Percentiles rank a stretch among this genome's conserved stretches.
Evolutionary conservation across 1,139 yeast genomes (phyloP).

Genomic region (Sugiyamaella sp.): DNA sequence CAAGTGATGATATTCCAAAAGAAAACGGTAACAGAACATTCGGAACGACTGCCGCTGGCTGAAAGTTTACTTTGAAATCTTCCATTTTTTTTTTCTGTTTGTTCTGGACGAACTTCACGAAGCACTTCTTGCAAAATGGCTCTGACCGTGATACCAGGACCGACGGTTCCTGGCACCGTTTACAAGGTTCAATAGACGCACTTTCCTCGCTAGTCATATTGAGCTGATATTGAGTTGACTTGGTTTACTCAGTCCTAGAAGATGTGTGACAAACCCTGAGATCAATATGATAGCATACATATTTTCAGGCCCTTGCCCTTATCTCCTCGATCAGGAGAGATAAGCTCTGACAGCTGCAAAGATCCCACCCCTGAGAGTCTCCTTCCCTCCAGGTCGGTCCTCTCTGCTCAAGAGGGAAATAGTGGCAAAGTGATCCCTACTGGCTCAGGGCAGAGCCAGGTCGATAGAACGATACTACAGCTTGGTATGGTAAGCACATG

Average conservation of each 20-base stretch:
- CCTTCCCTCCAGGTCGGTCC: no score
- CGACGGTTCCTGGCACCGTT: slow-evolving; percentile 58
- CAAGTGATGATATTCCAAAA: slow-evolving; percentile 67
- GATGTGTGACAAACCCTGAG: neutral
- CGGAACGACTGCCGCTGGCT: slow-evolving; percentile 29
- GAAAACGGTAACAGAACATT: slow-evolving; percentile 63
- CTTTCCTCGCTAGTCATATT: slow-evolving; percentile 3
- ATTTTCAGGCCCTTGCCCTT: no score
- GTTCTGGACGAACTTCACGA: slow-evolving; percentile 67
- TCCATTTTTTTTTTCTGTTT: slow-evolving; percentile 85
- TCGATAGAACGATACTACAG: neutral
- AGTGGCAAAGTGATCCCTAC: no score
- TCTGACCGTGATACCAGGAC: slow-evolving; percentile 67
- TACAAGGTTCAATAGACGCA: slow-evolving; percentile 25
- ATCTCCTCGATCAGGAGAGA: no score
- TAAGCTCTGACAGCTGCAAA: no score
- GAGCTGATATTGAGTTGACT: no score
- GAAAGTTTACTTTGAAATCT: slow-evolving; percentile 65
- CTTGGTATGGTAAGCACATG: no score
- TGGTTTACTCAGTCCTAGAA: no score
- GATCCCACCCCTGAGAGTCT: neutral
- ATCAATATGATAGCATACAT: neutral
- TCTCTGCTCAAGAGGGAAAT: no score
- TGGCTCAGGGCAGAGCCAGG: no score
- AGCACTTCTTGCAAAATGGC: slow-evolving; percentile 68